Base-by-base conservation (phyloP, 2,329 filamentous ascomycete genomes). In the Mycocentrospora acerina region DNA sequence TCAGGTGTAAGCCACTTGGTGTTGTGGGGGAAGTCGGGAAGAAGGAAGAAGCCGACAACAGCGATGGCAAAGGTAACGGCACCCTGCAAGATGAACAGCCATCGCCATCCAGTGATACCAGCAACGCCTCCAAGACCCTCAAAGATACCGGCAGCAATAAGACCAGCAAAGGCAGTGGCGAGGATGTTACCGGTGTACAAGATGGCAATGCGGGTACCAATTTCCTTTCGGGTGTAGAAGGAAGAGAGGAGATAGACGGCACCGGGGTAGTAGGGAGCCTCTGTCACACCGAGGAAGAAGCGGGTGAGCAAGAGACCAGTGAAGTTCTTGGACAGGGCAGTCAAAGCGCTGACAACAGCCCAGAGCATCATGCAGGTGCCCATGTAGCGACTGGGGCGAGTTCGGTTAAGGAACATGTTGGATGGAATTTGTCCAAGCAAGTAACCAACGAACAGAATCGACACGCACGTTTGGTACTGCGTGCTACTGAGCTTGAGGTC, bases 161-260 rank as follows among this genome's bases (percentile, higher is more conserved):
- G 57, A 10, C 72, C 71, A 13, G 66, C 68, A 31, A 75, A 71
- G 7, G 60, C 67, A 16, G 62, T 68, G 2, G 69, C 67, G 11
- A 71, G 54, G 51, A 70, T 50, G 53, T 59, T 56, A 14, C 75
- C 71, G 12, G 71, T 72, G 60, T 62, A 60, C 9, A 62, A 46
- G 22, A 62, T 56, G 12, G 57, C 83, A 80, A 44, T 84, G 62
- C 49, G 84, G 78, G 53, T 60, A 1, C 64, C 63, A 27, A 69
- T 49, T 37, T 70, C 67, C 31, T 62, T 64, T 9, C 58, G 56
- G 1, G 63, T 70, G 45, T 70, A 70, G 45, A 63, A 70, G 24
- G 50, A 52, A 11, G 60, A 64, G 2, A 69, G 55, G 4, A 69
- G 42, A 32, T 65, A 67, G 14, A 68, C 51, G 0, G 63, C 64